A percentile compares a stretch with the other conserved stretches of the same genome.
Conservation (phyloP, 2,329 filamentous ascomycete genomes). For the Colletotrichum camelliae region DNA sequence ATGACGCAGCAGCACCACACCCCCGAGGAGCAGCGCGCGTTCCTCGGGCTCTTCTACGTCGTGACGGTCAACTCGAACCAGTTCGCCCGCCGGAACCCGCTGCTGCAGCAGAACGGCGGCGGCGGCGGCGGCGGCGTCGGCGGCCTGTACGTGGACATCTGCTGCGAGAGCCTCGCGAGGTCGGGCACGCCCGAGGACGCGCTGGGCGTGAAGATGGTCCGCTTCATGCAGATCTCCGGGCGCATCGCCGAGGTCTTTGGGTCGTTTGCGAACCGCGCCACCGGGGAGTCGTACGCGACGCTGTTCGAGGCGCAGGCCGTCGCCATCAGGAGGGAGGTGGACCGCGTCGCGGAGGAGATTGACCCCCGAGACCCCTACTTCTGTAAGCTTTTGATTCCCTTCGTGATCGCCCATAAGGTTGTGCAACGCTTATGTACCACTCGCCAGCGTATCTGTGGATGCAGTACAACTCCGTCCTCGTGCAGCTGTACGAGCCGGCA, state of each 20-base stretch:
- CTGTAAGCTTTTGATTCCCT: neutral
- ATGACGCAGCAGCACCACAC: conserved; percentile 19
- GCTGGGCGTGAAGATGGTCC: conserved; percentile 36
- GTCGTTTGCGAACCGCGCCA: conserved; percentile 31
- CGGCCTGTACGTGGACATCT: conserved; percentile 34
- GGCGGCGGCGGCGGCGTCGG: neutral
- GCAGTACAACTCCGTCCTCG: conserved; percentile 39
- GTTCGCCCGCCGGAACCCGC: conserved; percentile 37
- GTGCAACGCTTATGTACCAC: neutral
- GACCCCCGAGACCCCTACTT: conserved; percentile 25
- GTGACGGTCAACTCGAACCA: conserved; percentile 36
- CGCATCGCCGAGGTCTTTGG: conserved; percentile 38
- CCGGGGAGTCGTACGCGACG: conserved; percentile 32
- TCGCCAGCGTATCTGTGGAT: conserved; percentile 22
- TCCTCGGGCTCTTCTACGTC: conserved; percentile 36
- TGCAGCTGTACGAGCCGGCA: conserved; percentile 44
- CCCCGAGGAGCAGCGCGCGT: conserved; percentile 41
- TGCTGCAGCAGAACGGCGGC: conserved; percentile 27
- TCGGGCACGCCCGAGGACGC: conserved; percentile 30
- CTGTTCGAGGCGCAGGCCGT: conserved; percentile 37
- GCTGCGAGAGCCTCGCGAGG: conserved; percentile 32
- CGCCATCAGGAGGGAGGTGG: conserved; percentile 36
- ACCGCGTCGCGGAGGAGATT: conserved; percentile 35
- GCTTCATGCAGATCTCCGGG: conserved; percentile 40
- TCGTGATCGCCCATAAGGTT: neutral